Evolutionary conservation across 106 monocot genomes (phyloP).

Genomic region (Dioscorea alata): DNA sequence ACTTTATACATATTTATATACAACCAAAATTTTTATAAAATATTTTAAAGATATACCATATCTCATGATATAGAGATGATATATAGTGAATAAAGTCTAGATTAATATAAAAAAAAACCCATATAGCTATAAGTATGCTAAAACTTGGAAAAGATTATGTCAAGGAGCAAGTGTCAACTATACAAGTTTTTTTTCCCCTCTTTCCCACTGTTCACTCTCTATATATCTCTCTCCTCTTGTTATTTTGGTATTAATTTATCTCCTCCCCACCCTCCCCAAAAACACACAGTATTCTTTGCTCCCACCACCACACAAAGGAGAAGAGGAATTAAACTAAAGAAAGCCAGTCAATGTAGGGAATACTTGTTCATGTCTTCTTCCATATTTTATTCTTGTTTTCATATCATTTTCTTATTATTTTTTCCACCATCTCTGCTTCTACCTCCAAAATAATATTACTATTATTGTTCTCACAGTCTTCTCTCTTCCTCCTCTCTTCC

Average conservation of each 20-base stretch:
- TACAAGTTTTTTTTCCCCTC: background rate
- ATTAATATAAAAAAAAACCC: no score
- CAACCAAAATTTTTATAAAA: no score
- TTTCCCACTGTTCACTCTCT: background rate
- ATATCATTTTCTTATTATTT: background rate
- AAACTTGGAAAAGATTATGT: background rate
- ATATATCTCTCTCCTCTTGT: background rate
- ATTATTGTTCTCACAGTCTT: slow-evolving; percentile 3
- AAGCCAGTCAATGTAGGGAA: slow-evolving; percentile 25
- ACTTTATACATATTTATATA: no score
- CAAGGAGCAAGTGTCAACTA: slow-evolving; percentile 5
- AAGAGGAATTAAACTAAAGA: slow-evolving; percentile 2
- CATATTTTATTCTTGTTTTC: slow-evolving; percentile 7
- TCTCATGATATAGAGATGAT: no score
- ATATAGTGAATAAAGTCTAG: no score
- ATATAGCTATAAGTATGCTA: background rate
- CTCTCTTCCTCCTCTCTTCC: slow-evolving; percentile 3
- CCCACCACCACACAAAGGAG: background rate
- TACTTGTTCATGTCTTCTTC: slow-evolving; percentile 12
- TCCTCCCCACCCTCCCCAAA: background rate
- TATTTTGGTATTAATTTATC: slow-evolving; percentile 3
- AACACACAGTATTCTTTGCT: background rate
- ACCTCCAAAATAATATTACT: background rate
- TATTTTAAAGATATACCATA: no score
- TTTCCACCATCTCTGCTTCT: background rate